A percentile compares a stretch with the other conserved stretches of the same genome.
phyloP scores from a whole-genome alignment of 148 eudicot species.

The Selenicereus undatus region DNA sequence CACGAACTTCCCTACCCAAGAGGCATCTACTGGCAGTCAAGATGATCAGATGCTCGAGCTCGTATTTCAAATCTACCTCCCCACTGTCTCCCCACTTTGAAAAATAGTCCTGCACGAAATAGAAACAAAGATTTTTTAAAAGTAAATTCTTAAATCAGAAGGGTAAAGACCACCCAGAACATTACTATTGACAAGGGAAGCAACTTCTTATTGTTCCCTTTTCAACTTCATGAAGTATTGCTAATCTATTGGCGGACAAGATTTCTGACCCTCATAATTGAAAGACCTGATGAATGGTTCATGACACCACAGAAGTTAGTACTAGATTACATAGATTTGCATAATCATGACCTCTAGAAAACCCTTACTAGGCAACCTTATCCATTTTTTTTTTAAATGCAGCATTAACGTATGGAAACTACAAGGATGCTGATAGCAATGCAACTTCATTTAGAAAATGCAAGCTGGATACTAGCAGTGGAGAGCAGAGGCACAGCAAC shows the following conservation, averaged over 20 bases:
- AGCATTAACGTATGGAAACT: not conserved
- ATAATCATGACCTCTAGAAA: too few relatives aligned
- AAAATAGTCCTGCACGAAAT: slow-evolving; percentile 61
- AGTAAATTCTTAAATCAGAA: not conserved
- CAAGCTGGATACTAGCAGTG: not conserved
- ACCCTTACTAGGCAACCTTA: too few relatives aligned
- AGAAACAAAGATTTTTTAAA: not conserved
- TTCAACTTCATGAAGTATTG: not conserved
- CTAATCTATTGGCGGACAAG: not conserved
- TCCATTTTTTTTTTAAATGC: too few relatives aligned
- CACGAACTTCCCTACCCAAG: slow-evolving; percentile 87
- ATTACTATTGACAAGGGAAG: not conserved
- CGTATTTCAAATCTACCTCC: slow-evolving; percentile 88
- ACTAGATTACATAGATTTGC: too few relatives aligned
- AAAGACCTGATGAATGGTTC: not conserved
- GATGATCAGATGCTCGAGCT: slow-evolving; percentile 85
- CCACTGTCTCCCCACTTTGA: slow-evolving; percentile 96
- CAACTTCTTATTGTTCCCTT: not conserved
- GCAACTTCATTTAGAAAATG: not conserved
- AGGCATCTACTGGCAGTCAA: slow-evolving; percentile 94
- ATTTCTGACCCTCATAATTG: not conserved
- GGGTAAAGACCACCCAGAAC: not conserved
- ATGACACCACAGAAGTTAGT: too few relatives aligned
- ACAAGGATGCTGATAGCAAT: not conserved
- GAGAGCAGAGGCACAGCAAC: not conserved